These are phyloP conservation scores for Phaeotremella skinneri DNA, from an alignment of 768 basidiomycete genomes.

Conservation along the genomic window DNA sequence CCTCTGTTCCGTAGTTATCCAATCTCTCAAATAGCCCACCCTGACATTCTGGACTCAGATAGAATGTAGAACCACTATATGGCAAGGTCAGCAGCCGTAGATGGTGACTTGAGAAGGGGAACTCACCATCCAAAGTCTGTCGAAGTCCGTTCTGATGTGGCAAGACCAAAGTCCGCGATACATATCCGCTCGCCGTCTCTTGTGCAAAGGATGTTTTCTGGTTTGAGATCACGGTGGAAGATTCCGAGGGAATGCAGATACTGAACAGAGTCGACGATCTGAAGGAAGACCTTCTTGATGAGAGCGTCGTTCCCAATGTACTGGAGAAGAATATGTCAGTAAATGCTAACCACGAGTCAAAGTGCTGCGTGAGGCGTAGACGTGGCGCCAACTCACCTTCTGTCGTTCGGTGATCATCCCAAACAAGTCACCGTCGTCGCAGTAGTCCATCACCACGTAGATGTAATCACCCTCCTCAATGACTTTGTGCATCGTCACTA, in stretches of 20 bases:
- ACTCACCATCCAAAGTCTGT: constrained; percentile 75
- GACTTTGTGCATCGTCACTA: constrained; percentile 68
- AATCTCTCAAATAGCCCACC: constrained; percentile 58
- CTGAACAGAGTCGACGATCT: constrained; percentile 88
- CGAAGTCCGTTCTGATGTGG: constrained; percentile 80
- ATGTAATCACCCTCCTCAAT: constrained; percentile 63
- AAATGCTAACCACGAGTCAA: constrained; percentile 3
- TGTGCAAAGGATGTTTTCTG: constrained; percentile 80
- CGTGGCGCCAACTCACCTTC: constrained; percentile 44
- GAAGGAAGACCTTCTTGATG: constrained; percentile 86
- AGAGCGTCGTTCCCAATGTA: constrained; percentile 81
- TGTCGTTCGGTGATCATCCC: constrained; percentile 67
- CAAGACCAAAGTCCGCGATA: constrained; percentile 91
- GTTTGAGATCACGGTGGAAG: constrained; percentile 96
- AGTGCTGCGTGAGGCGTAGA: background rate
- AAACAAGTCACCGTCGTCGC: constrained; percentile 85
- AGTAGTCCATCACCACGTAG: constrained; percentile 88
- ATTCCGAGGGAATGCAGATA: constrained; percentile 88
- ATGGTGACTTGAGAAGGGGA: background rate
- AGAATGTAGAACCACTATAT: constrained; percentile 78
- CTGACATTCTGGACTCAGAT: constrained; percentile 79
- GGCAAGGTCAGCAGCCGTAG: background rate
- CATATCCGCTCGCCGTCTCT: constrained; percentile 67
- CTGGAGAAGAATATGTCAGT: constrained; percentile 58
- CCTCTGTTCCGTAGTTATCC: constrained; percentile 65